Evolutionary conservation across 495 filamentous ascomycete species (phyloP), one percentile per base, ranked within the genome.

Genomic region (Xylaria castorea): DNA sequence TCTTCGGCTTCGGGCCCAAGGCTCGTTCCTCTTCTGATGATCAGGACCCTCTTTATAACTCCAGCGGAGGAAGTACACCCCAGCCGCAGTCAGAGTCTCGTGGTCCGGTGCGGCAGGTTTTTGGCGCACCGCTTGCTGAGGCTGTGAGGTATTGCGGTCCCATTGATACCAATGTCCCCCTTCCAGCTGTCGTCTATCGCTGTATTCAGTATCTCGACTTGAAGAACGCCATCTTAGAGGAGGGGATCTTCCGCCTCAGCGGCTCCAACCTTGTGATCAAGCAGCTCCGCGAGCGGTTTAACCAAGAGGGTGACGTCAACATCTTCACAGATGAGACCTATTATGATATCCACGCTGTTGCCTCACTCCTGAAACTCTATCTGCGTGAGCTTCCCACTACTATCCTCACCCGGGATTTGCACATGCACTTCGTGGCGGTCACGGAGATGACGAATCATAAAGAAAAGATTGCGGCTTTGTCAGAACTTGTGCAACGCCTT

Each of bases 121-220:
- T 99, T 80, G 97, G 96, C 16, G 92, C 92, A 55, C 90, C 94
- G 7, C 82, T 99, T 44, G 89, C 90, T 6, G 95, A 99, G 76
- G 96, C 96, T 46, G 95, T 97, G 6, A 87, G 92, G 75, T 92
- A 87, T 77, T 93, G 91, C 73, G 85, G 88, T 18, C 95, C 95
- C 8, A 80, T 86, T 53, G 94, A 92, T 69, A 83, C 92, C 25
- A 85, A 85, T 64, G 89, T 92, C 25, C 89, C 91, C 60, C 84
- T 99, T 44, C 96, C 96, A 9, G 93, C 97, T n/a, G 96, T 98
- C 1, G 94, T 98, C 53, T 98, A 97, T 83, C 92, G 96, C 57
- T 98, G 95, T 76, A 92, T 99, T 73, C 94, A 98, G 79, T 99
- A 97, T 80, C 87, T 99, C 32, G 91, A 93, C 63, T 87, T 90